phyloP scores from a whole-genome alignment of 176 grass and related monocot genomes.

The Calamus simplicifolius region DNA sequence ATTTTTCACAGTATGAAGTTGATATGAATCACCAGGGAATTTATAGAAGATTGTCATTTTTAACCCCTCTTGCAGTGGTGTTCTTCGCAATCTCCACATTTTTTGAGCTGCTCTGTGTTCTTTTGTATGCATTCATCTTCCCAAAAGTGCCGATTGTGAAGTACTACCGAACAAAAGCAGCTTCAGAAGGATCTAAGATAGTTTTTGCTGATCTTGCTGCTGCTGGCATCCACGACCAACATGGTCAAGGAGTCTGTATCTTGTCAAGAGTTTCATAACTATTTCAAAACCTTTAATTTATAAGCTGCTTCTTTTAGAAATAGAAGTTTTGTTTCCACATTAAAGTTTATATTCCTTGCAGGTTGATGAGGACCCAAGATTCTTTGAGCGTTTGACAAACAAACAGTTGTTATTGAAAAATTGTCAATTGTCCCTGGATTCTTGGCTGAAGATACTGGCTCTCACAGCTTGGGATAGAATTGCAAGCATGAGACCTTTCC shows the following conservation, averaged over 20 bases:
- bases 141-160: constrained; percentile 84
- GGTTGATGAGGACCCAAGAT: constrained; percentile 53
- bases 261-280: background rate
- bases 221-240: constrained; percentile 27
- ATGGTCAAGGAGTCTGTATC: constrained; percentile 10
- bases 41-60: background rate
- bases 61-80: constrained; percentile 34
- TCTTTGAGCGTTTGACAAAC: constrained; percentile 36
- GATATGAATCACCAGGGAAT: too few species aligned
- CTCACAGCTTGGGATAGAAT: constrained; percentile 80
- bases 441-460: constrained; percentile 85
- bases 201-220: constrained; percentile 64
- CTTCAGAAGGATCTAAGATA: constrained; percentile 53
- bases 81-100: constrained; percentile 56
- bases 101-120: constrained; percentile 46
- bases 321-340: too few species aligned
- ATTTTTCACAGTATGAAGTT: too few species aligned
- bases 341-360: constrained; percentile 3
- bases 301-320: too few species aligned
- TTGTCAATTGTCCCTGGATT: constrained; percentile 82
- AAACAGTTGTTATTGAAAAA: constrained; percentile 52
- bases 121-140: constrained; percentile 68
- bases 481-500: too few species aligned
- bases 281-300: background rate
- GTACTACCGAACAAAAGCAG: constrained; percentile 57